Evolutionary conservation across 2,329 filamentous ascomycete species (phyloP).

Genomic region (Cladophialophora bantiana): DNA sequence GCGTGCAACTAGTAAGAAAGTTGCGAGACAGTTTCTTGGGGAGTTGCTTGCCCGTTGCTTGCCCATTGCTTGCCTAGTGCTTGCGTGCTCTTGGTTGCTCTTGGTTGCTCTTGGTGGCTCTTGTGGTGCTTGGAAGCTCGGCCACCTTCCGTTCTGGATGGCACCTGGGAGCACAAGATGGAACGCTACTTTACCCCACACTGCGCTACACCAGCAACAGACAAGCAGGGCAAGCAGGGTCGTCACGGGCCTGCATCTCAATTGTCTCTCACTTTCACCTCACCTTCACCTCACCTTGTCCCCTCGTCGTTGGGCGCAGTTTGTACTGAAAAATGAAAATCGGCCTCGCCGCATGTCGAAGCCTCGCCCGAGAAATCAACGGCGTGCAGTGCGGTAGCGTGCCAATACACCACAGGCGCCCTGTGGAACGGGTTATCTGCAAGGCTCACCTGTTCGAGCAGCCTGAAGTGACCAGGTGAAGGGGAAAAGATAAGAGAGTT

Average conservation of each 20-base stretch:
- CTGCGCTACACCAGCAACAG: constrained; percentile 2
- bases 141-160: constrained; percentile 7
- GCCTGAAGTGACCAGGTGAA: background rate
- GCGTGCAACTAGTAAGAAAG: background rate
- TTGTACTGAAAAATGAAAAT: background rate
- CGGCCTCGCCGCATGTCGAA: background rate
- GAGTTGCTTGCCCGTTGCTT: background rate
- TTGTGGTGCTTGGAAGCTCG: background rate
- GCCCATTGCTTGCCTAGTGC: constrained; percentile 4
- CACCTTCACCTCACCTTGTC: background rate
- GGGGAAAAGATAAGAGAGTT: constrained; percentile 22
- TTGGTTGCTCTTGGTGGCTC: background rate
- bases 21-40: constrained; percentile 1
- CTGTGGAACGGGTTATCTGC: constrained; percentile 2
- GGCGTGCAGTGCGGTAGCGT: background rate
- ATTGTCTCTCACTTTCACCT: background rate
- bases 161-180: background rate
- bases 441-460: constrained; percentile 3
- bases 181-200: constrained; percentile 8
- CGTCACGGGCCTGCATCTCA: background rate
- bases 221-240: background rate
- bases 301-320: no score
- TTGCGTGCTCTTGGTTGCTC: background rate
- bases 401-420: background rate
- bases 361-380: background rate